Evolutionary conservation across 495 filamentous ascomycete species (phyloP), one percentile per base, ranked within the genome.

Genomic region (Aeminium ludgeri): DNA sequence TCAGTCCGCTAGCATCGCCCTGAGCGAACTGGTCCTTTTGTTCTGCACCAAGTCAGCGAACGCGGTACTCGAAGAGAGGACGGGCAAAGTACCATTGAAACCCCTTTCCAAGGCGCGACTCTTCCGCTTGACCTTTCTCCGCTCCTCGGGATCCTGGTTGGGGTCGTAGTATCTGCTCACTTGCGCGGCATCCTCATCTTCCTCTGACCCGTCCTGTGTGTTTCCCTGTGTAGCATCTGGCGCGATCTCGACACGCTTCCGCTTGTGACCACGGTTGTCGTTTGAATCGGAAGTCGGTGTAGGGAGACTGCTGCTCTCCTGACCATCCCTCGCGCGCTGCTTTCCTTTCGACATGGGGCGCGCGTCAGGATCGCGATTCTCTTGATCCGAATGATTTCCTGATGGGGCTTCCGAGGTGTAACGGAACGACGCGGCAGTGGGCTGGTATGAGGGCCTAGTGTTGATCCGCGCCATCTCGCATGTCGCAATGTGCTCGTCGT

Each of bases 121-220:
- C 0, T 62, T 70, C 40, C 72, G 74, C 20, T 84, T 74, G 17
- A 93, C 55, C 29, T 66, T 55, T 32, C 87, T 66, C 20, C 86
- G 70, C 56, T 87, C 73, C n/a, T 78, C 74, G 29, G 78, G 68
- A 45, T 82, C 71, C 53, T 99, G 89, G 50, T 93, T 76, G 0
- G 89, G 89, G 46, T 99, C 84, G 54, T 91, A 99, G 45, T 65
- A 78, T 40, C 67, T 37, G 1, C 35, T 62, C 52, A 69, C 70
- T 27, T 65, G 64, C 20, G 59, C 55, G 2, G 70, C 69, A 17
- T 74, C 70, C 30, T 72, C 52, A 7, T 52, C 70, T 29, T 70
- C 69, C 23, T 59, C 64, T 31, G 72, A 72, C 5, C 62, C 67
- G 36, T 69, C 67, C 11, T 60, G 48, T 38, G 57, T 68, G 10